These are phyloP conservation scores for Funneliformis mosseae DNA, from an alignment of 192 early-diverging fungal genomes.

Conservation along the genomic window DNA sequence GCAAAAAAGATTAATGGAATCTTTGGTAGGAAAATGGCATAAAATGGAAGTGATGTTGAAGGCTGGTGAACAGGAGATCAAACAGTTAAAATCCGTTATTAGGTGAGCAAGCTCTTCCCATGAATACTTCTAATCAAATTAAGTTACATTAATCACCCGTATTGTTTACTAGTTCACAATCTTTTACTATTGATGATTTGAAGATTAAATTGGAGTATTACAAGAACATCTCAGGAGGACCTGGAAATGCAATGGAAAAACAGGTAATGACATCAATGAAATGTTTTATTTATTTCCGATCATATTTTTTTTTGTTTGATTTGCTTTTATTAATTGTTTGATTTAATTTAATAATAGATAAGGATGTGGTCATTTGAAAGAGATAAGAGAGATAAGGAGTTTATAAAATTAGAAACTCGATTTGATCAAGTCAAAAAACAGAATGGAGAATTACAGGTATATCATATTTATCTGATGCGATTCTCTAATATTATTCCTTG, in stretches of 20 bases:
- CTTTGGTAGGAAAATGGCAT: constrained; percentile 42
- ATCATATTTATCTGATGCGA: not conserved
- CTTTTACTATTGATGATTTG: constrained; percentile 44
- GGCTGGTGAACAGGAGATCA: constrained; percentile 37
- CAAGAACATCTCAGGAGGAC: not conserved
- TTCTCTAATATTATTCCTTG: not conserved
- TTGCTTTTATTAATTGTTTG: no score
- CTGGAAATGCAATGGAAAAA: not conserved
- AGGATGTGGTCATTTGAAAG: constrained; percentile 13
- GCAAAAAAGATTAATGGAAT: constrained; percentile 48
- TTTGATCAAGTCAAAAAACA: constrained; percentile 15
- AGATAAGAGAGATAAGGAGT: constrained; percentile 14
- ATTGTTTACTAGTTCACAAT: constrained; percentile 35
- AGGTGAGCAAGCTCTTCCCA: not conserved
- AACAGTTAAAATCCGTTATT: constrained; percentile 1
- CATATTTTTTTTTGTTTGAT: no score
- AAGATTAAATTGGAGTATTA: constrained; percentile 33
- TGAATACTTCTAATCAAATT: not conserved
- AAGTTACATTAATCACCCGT: not conserved
- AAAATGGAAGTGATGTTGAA: constrained; percentile 38
- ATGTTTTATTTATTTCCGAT: no score
- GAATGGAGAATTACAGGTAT: constrained; percentile 28
- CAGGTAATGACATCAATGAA: no score
- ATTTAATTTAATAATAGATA: not conserved
- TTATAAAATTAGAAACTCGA: not conserved